These are phyloP conservation scores for Microbotryum saponariae DNA, from an alignment of 1,284 basidiomycete genomes.

Conservation along the genomic window DNA sequence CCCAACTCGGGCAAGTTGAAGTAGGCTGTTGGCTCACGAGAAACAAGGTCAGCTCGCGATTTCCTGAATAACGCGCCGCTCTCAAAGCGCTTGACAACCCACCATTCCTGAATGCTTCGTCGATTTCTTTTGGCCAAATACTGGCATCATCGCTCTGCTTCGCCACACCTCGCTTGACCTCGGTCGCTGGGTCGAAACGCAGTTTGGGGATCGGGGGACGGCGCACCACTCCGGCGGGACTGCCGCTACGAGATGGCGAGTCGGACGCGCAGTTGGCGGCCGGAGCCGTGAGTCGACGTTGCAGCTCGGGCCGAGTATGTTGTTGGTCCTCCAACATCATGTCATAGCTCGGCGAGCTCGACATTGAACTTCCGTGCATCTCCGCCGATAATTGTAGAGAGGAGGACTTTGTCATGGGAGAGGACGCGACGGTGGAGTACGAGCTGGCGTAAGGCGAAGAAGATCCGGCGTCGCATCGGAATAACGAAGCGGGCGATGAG, in stretches of 20 bases:
- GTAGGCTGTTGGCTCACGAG: slow-evolving; percentile 36
- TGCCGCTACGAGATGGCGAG: too few species aligned
- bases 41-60: background rate
- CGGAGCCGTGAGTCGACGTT: slow-evolving; percentile 18
- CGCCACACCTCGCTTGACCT: slow-evolving; percentile 7
- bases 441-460: slow-evolving; percentile 19
- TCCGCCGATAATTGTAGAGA: background rate
- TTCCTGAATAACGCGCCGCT: background rate
- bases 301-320: slow-evolving; percentile 13
- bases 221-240: too few species aligned
- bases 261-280: background rate
- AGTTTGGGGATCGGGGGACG: too few species aligned
- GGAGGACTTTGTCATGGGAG: slow-evolving; percentile 16
- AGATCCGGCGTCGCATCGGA: background rate
- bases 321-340: too few species aligned
- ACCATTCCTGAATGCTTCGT: slow-evolving; percentile 44
- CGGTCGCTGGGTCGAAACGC: background rate
- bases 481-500: too few species aligned
- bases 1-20: slow-evolving; percentile 45
- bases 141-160: slow-evolving; percentile 39
- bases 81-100: slow-evolving; percentile 10
- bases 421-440: slow-evolving; percentile 17
- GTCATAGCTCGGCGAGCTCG: slow-evolving; percentile 8
- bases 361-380: slow-evolving; percentile 5
- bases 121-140: slow-evolving; percentile 44